phyloP scores from a whole-genome alignment of 345 rosid species.

The Citrus sp. region DNA sequence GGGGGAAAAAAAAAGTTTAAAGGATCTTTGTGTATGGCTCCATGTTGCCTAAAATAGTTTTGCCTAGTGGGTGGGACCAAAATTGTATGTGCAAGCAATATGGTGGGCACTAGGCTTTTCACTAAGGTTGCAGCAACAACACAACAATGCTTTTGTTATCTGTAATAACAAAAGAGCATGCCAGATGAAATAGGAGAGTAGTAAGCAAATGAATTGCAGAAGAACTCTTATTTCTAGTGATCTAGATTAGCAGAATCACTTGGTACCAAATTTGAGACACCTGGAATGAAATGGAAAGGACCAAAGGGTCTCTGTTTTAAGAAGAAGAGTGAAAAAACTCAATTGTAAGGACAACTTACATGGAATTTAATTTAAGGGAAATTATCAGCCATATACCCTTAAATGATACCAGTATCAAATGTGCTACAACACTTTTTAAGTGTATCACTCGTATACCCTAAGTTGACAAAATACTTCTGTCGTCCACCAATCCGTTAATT shows the following conservation, averaged over 20 bases:
- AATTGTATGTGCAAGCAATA: slow-evolving; percentile 21
- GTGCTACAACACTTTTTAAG: too few species aligned
- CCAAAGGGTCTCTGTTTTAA: not conserved
- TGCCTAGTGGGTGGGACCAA: slow-evolving; percentile 38
- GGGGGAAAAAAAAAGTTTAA: not conserved
- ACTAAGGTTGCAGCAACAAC: slow-evolving; percentile 16
- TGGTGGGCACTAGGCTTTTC: slow-evolving; percentile 32
- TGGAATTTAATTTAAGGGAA: not conserved
- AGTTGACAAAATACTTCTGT: too few species aligned
- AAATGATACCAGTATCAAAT: too few species aligned
- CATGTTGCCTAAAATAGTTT: slow-evolving; percentile 30
- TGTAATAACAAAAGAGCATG: slow-evolving; percentile 15
- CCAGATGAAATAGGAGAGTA: slow-evolving; percentile 9
- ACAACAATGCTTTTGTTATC: slow-evolving; percentile 7
- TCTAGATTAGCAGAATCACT: slow-evolving; percentile 7
- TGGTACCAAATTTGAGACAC: not conserved
- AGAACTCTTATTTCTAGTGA: not conserved
- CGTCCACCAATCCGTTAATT: too few species aligned
- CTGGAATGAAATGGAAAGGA: not conserved
- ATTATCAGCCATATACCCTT: too few species aligned
- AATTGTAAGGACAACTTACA: not conserved
- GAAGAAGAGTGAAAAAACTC: not conserved
- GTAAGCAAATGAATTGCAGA: not conserved
- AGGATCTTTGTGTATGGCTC: slow-evolving; percentile 18
- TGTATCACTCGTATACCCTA: too few species aligned